Percentiles rank a stretch among this genome's conserved stretches.
Evolutionary conservation across 2,329 filamentous ascomycete species (phyloP).

Genomic region (Neospermospora avenae): DNA sequence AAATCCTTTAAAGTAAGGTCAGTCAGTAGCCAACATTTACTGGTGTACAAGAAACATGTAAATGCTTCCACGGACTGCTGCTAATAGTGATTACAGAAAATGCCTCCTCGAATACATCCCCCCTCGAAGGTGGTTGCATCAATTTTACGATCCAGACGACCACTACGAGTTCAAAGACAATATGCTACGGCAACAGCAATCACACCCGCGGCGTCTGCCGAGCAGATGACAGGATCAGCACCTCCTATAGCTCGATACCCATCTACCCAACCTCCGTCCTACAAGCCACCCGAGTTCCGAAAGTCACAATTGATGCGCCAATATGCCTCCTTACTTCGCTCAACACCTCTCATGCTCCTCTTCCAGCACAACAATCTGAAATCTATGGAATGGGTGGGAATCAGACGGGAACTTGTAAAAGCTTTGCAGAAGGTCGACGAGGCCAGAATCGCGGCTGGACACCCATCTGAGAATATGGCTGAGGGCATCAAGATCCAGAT

Average conservation of each 20-base stretch:
- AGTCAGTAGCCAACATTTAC: conserved; percentile 10
- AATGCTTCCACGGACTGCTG: not conserved
- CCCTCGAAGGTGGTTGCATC: conserved; percentile 32
- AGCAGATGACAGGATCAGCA: conserved; percentile 44
- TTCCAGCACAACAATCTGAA: conserved; percentile 76
- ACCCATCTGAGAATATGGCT: conserved; percentile 46
- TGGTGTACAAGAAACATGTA: not conserved
- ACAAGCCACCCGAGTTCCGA: conserved; percentile 80
- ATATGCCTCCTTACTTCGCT: conserved; percentile 69
- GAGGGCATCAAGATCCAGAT: conserved; percentile 72
- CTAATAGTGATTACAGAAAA: conserved; percentile 34
- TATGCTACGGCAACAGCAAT: conserved; percentile 51
- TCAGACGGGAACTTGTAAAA: conserved; percentile 59
- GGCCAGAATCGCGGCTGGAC: conserved; percentile 44
- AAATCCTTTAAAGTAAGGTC: conserved; percentile 7
- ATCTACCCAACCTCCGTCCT: conserved; percentile 77
- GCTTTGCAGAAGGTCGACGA: conserved; percentile 63
- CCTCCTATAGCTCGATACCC: conserved; percentile 42
- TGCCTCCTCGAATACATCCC: conserved; percentile 48
- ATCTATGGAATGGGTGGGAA: conserved; percentile 62
- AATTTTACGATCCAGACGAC: conserved; percentile 36
- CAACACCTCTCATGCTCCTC: conserved; percentile 66
- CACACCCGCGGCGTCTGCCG: conserved; percentile 45
- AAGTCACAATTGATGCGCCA: conserved; percentile 83
- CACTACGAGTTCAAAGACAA: conserved; percentile 38